Percentiles rank a stretch among this genome's conserved stretches.
Conservation (phyloP, 495 filamentous ascomycete species). For the Haplographium delicatum region DNA sequence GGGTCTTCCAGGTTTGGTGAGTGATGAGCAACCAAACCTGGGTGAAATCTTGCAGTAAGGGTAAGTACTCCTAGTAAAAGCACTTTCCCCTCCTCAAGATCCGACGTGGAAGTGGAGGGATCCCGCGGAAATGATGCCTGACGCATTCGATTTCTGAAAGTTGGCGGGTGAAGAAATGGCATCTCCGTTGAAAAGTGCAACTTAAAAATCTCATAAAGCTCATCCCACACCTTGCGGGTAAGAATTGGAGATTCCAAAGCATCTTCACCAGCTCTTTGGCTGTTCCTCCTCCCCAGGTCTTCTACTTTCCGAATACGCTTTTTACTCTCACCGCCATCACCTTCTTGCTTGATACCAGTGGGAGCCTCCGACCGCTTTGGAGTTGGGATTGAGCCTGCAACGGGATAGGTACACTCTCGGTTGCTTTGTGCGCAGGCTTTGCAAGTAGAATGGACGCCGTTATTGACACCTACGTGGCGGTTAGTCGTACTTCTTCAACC, state of each 20-base stretch:
- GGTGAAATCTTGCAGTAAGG: constrained; percentile 74
- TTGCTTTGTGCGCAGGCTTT: constrained; percentile 71
- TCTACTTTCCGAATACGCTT: constrained; percentile 49
- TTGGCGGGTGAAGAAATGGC: constrained; percentile 76
- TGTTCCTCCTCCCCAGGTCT: constrained; percentile 37
- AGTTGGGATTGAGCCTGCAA: constrained; percentile 46
- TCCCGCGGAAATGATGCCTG: constrained; percentile 27
- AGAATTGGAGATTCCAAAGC: constrained; percentile 49
- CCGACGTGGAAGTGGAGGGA: constrained; percentile 26
- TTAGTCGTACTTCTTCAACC: constrained; percentile 1
- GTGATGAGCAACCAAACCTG: constrained; percentile 61
- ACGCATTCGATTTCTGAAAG: constrained; percentile 55
- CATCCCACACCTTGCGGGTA: constrained; percentile 64
- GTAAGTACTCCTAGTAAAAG: constrained; percentile 74
- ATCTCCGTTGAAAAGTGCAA: constrained; percentile 77
- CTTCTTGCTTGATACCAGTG: constrained; percentile 51
- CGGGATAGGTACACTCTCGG: constrained; percentile 72
- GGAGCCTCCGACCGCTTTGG: constrained; percentile 52
- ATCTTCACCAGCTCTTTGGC: constrained; percentile 36
- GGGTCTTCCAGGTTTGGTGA: constrained; percentile 48
- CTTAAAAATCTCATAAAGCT: constrained; percentile 74
- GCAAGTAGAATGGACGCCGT: constrained; percentile 67
- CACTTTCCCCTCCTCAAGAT: constrained; percentile 41
- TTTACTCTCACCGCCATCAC: constrained; percentile 57
- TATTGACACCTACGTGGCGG: constrained; percentile 48